phyloP scores from a whole-genome alignment of 768 basidiomycete genomes.

The Fomitopsis pulvina region DNA sequence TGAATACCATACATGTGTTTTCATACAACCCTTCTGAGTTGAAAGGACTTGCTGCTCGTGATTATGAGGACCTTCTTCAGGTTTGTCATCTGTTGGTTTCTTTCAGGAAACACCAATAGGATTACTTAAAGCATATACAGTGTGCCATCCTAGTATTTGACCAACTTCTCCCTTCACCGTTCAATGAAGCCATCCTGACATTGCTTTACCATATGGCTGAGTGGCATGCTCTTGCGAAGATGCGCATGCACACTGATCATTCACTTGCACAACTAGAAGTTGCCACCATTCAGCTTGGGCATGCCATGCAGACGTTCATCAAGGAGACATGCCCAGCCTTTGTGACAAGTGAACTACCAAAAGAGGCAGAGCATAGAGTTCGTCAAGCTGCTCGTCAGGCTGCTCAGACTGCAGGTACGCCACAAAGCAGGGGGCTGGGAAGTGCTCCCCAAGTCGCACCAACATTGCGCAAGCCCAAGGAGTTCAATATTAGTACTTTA shows the following conservation, averaged over 20 bases:
- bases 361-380: too few species aligned
- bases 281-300: slow-evolving; percentile 21
- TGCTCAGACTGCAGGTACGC: too few species aligned
- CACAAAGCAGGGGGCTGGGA: too few species aligned
- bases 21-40: slow-evolving; percentile 17
- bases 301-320: too few species aligned
- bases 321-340: too few species aligned
- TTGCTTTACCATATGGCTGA: slow-evolving; percentile 26
- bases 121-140: slow-evolving; percentile 8
- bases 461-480: slow-evolving; percentile 1
- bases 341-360: too few species aligned
- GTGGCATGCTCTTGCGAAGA: slow-evolving; percentile 35
- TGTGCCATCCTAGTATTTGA: slow-evolving; percentile 34
- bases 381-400: too few species aligned
- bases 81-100: slow-evolving; percentile 6
- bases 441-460: too few species aligned
- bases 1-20: slow-evolving; percentile 19
- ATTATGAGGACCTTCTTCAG: slow-evolving; percentile 23
- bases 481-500: slow-evolving; percentile 16
- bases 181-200: slow-evolving; percentile 21
- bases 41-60: slow-evolving; percentile 22
- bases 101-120: too few species aligned
- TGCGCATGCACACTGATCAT: slow-evolving; percentile 32
- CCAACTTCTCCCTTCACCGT: slow-evolving; percentile 14
- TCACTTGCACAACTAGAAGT: slow-evolving; percentile 23